Conservation (phyloP, 768 basidiomycete genomes). For the Calvatia gigantea region DNA sequence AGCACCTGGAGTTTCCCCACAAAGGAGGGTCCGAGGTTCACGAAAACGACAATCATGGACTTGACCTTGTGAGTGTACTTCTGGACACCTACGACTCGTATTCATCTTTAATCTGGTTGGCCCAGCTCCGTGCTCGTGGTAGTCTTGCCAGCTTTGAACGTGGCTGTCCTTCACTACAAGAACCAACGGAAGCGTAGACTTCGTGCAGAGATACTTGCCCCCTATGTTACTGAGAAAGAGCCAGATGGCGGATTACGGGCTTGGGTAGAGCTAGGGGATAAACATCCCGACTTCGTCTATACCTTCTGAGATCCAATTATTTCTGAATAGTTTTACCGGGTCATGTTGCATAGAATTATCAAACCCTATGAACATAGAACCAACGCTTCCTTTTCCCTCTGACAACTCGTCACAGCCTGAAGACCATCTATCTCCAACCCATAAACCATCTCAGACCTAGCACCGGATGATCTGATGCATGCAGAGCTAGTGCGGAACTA, state of each 20-base stretch:
- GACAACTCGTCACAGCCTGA: no score
- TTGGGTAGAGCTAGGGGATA: slow-evolving; percentile 33
- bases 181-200: slow-evolving; percentile 23
- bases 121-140: slow-evolving; percentile 24
- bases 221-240: slow-evolving; percentile 26
- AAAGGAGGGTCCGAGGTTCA: slow-evolving; percentile 33
- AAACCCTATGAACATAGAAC: no score
- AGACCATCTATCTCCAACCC: no score
- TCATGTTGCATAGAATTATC: no score
- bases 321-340: no score
- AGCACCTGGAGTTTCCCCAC: slow-evolving; percentile 39
- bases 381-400: no score
- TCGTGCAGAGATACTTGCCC: slow-evolving; percentile 25
- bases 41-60: slow-evolving; percentile 33
- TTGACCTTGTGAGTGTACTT: slow-evolving; percentile 28
- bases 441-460: no score
- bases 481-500: no score
- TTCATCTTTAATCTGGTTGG: neutral
- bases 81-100: neutral
- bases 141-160: slow-evolving; percentile 22
- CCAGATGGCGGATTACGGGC: slow-evolving; percentile 22
- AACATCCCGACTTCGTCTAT: slow-evolving; percentile 34
- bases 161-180: slow-evolving; percentile 22
- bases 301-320: slow-evolving; percentile 19
- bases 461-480: no score